A percentile compares a stretch with the other conserved stretches of the same genome.
These are phyloP conservation scores for Psilocybe subaeruginosa DNA, from an alignment of 768 basidiomycete genomes.

Conservation along the genomic window DNA sequence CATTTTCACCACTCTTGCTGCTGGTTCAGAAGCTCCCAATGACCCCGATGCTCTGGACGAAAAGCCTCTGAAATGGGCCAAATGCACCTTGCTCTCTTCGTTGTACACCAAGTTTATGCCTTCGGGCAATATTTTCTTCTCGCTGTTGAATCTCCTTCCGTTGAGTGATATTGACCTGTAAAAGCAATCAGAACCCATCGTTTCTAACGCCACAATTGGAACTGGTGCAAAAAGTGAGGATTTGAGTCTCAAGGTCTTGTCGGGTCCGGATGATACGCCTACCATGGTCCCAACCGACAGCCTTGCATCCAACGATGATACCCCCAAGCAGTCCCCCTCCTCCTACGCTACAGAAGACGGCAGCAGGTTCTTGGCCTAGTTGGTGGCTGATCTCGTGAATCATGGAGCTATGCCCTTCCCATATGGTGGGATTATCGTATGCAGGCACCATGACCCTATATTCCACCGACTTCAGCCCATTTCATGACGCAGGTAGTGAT, in stretches of 20 bases:
- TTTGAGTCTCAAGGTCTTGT: not conserved
- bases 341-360: slow-evolving; percentile 79
- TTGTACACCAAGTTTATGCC: slow-evolving; percentile 46
- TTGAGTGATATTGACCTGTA: slow-evolving; percentile 72
- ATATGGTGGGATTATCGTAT: slow-evolving; percentile 69
- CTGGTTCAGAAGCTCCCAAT: slow-evolving; percentile 69
- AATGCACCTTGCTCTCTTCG: slow-evolving; percentile 43
- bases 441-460: slow-evolving; percentile 69
- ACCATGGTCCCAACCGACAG: slow-evolving; percentile 74
- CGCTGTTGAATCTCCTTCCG: slow-evolving; percentile 33
- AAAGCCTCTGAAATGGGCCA: slow-evolving; percentile 61
- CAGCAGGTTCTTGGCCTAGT: slow-evolving; percentile 59
- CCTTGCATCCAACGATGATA: slow-evolving; percentile 65
- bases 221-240: slow-evolving; percentile 36
- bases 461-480: slow-evolving; percentile 2
- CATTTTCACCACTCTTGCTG: slow-evolving; percentile 63
- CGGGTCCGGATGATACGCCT: slow-evolving; percentile 15
- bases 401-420: slow-evolving; percentile 82
- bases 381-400: slow-evolving; percentile 63
- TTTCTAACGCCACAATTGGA: slow-evolving; percentile 68
- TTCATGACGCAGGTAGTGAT: not conserved
- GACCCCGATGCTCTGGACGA: slow-evolving; percentile 70
- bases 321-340: slow-evolving; percentile 76
- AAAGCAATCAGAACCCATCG: slow-evolving; percentile 75
- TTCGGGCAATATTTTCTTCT: slow-evolving; percentile 36